phyloP scores from a whole-genome alignment of 345 rosid genomes.

The Hirschfeldia incana region DNA sequence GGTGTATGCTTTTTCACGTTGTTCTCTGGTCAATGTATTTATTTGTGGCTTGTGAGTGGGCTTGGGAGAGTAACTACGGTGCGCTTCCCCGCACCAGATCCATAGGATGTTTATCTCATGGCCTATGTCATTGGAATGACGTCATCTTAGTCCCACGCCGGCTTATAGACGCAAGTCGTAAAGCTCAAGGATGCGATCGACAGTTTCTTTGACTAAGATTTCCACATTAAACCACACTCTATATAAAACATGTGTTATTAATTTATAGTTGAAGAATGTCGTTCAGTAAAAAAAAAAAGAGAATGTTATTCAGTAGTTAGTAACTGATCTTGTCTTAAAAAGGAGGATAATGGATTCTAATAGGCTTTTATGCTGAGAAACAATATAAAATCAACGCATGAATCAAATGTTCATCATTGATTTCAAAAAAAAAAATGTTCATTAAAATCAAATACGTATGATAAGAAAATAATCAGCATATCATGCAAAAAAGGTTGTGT shows the following conservation, averaged over 20 bases:
- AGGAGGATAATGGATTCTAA: background rate
- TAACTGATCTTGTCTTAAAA: no score
- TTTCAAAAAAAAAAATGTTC: background rate
- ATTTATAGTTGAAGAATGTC: background rate
- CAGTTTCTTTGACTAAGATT: background rate
- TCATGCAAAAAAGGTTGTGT: background rate
- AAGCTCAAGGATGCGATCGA: conserved; percentile 25
- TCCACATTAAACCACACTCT: background rate
- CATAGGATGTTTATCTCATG: background rate
- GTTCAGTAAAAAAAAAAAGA: background rate
- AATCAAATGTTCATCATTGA: background rate
- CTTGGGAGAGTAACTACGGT: background rate
- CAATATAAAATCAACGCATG: background rate
- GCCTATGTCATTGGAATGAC: background rate
- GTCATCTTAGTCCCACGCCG: conserved; percentile 18
- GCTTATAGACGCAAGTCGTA: background rate
- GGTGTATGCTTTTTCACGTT: conserved; percentile 15
- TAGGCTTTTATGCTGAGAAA: background rate
- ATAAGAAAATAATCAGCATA: background rate
- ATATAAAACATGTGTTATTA: background rate
- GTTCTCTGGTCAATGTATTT: background rate
- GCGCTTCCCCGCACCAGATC: conserved; percentile 17
- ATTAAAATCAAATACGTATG: background rate
- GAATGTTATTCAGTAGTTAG: no score
- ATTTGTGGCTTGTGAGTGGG: background rate